Evolutionary conservation across 441 rosid species (phyloP).

Genomic region (Populus hybrid): DNA sequence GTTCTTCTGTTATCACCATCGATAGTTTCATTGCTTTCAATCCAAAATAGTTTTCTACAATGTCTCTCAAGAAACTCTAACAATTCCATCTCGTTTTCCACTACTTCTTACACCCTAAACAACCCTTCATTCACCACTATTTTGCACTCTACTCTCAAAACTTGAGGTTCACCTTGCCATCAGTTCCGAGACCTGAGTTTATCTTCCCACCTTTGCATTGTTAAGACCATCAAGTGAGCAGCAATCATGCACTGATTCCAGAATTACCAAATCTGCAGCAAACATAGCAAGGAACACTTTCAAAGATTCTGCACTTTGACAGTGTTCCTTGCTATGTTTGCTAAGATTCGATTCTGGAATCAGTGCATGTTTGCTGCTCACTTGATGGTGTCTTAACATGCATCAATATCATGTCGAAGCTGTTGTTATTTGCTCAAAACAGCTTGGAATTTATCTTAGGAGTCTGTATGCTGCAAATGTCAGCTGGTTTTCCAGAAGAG

Average conservation of each 20-base stretch:
- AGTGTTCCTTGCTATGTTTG: too few relatives aligned
- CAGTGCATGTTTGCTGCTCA: too few relatives aligned
- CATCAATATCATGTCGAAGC: constrained; percentile 42
- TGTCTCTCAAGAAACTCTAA: not conserved
- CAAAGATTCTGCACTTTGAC: too few relatives aligned
- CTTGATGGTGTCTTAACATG: not conserved
- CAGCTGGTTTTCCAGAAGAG: constrained; percentile 29
- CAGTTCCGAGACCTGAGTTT: constrained; percentile 43
- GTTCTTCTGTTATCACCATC: not conserved
- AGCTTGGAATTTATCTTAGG: too few relatives aligned
- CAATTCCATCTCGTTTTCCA: not conserved
- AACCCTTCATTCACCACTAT: constrained; percentile 35
- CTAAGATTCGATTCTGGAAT: too few relatives aligned
- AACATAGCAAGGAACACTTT: too few relatives aligned
- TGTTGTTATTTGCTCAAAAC: constrained; percentile 38
- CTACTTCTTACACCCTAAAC: constrained; percentile 20
- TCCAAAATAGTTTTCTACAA: not conserved
- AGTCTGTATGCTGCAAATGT: constrained; percentile 29
- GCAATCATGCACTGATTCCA: too few relatives aligned
- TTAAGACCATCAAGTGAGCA: too few relatives aligned
- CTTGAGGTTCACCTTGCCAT: constrained; percentile 36
- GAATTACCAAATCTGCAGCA: too few relatives aligned
- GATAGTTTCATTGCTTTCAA: not conserved
- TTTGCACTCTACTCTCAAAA: constrained; percentile 52
- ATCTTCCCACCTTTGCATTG: constrained; percentile 37